Percentiles rank a stretch among this genome's conserved stretches.
Conservation (phyloP, 768 basidiomycete species). For the Porphyrellus cyaneotinctus region DNA sequence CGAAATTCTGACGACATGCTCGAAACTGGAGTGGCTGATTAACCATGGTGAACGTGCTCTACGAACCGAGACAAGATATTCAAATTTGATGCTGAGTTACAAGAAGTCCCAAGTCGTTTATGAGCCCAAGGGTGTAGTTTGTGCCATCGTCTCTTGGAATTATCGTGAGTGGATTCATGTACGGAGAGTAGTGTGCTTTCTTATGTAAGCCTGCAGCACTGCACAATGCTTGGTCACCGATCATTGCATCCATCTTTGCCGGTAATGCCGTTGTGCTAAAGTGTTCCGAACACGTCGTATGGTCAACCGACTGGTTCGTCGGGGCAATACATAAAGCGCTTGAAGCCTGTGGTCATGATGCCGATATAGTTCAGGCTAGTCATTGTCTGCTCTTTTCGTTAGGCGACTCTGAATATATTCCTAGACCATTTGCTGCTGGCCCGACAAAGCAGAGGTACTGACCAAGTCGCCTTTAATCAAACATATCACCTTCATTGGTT, state of each 20-base stretch:
- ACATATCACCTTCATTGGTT: conserved; percentile 94
- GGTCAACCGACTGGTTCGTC: conserved; percentile 85
- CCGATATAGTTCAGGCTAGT: conserved; percentile 82
- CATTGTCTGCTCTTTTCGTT: not conserved
- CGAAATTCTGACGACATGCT: conserved; percentile 91
- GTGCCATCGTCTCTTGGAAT: conserved; percentile 93
- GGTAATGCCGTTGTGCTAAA: conserved; percentile 91
- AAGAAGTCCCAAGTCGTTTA: conserved; percentile 78
- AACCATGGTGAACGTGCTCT: conserved; percentile 78
- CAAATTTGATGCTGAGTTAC: conserved; percentile 66
- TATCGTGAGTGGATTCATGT: conserved; percentile 57
- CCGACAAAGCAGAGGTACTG: conserved; percentile 78
- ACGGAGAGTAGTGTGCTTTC: not conserved
- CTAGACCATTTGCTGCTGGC: conserved; percentile 81
- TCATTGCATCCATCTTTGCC: conserved; percentile 84
- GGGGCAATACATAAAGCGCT: conserved; percentile 74
- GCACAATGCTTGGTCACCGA: conserved; percentile 93
- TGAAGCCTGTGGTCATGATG: conserved; percentile 75
- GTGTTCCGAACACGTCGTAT: conserved; percentile 88
- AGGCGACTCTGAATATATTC: conserved; percentile 7
- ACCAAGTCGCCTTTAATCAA: conserved; percentile 77
- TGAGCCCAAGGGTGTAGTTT: conserved; percentile 90
- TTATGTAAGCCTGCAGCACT: conserved; percentile 52
- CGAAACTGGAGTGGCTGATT: conserved; percentile 91
- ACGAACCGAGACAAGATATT: conserved; percentile 64